Evolutionary conservation across 768 basidiomycete genomes (phyloP), one percentile per base, ranked within the genome.

Genomic region (Goffeauzyma gilvescens): DNA sequence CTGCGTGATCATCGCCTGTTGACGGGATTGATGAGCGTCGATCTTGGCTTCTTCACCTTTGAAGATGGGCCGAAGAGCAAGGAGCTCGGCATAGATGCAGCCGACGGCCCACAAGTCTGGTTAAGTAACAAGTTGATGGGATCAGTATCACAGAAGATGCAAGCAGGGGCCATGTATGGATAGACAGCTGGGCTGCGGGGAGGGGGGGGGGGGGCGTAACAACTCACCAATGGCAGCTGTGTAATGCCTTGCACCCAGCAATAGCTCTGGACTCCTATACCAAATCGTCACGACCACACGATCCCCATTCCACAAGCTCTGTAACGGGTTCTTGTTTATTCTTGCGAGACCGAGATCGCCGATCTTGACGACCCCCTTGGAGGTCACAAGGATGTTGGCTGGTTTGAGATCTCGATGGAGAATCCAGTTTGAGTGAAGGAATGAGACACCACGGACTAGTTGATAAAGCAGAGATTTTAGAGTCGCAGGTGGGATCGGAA

Each of bases 241-340:
- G 63, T 98, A 98, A 64, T 98, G 93, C 50, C 87, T 85, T 1
- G 90, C 86, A 21, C 93, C 90, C 67, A 98, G 72, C 8, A 98
- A 72, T 2, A 98, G 74, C 59, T 98, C 93, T 0, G 93, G 93
- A 6, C 86, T 85, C 40, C 93, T 81, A 60, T 98, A 98, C 93
- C 93, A 96, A 57, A 98, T 96, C 0, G 93, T 98, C 10, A 98
- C 93, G 26, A 96, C 93, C 21, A 98, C 89, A 56, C 96, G 96
- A 66, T 98, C 93, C 13, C 89, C 89, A 0, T 77, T 76, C 59
- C 83, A 86, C 2, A 98, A 69, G 1, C 81, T 79, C 51, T 93
- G 87, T 2, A 98, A 70, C 5, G 93, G 93, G 46, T 85, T 77
- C 56, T 86, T 79, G 45, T 82, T 79, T 23, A 96, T 71, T 24